Conservation (phyloP, 2,329 filamentous ascomycete species). For the Aaosphaeria arxii region DNA sequence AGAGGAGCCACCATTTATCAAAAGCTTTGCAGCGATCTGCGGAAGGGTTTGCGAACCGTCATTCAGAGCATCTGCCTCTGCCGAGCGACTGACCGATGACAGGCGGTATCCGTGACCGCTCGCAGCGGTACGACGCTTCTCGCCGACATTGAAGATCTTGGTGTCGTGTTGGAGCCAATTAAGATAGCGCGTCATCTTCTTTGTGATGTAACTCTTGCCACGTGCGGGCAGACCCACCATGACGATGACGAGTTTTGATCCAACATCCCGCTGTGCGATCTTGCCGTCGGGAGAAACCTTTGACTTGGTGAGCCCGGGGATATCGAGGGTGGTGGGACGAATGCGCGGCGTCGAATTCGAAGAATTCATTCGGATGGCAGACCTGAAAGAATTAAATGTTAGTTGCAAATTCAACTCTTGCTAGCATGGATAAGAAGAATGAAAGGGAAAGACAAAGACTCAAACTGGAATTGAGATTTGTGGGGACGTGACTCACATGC, state of each 20-base stretch:
- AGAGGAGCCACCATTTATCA: constrained; percentile 56
- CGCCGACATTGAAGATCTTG: constrained; percentile 95
- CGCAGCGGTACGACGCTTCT: constrained; percentile 77
- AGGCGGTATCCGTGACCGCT: constrained; percentile 51
- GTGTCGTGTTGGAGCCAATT: constrained; percentile 98
- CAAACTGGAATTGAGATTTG: neutral
- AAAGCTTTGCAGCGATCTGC: constrained; percentile 52
- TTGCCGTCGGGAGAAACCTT: constrained; percentile 93
- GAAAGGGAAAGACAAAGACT: neutral
- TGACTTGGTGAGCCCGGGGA: constrained; percentile 92
- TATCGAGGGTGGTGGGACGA: constrained; percentile 92
- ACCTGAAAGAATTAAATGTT: constrained; percentile 45
- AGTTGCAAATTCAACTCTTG: constrained; percentile 6
- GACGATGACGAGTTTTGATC: constrained; percentile 93
- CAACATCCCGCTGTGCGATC: constrained; percentile 90
- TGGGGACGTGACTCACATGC: constrained; percentile 50
- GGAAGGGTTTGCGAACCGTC: constrained; percentile 25
- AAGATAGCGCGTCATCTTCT: constrained; percentile 92
- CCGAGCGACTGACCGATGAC: constrained; percentile 27
- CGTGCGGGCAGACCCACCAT: constrained; percentile 96
- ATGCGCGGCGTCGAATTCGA: constrained; percentile 74
- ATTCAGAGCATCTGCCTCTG: constrained; percentile 21
- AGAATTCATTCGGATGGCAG: constrained; percentile 69
- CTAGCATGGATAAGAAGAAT: neutral
- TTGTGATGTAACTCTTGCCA: constrained; percentile 98